Base-by-base conservation (phyloP, 2,329 filamentous ascomycete species). In the Fragosphaeria purpurea region DNA sequence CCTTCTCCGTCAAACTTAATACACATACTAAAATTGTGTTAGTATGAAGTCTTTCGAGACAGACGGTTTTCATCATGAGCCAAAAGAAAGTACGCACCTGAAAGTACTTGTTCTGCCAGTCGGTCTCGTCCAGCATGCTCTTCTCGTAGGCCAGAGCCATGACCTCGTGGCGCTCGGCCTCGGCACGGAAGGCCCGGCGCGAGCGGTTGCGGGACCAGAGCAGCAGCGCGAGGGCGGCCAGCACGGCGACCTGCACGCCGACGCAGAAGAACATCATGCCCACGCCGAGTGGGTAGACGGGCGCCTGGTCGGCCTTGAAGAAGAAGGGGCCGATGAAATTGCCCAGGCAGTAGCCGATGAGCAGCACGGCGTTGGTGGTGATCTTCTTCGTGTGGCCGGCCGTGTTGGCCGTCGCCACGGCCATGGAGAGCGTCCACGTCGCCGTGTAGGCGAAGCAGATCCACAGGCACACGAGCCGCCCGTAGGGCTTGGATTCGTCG, bases 271-370 rank as follows among this genome's bases (percentile, higher is more conserved):
- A 46, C 44, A 46, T 46, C 44, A 46, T 46, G 9, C 64, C 65
- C 34, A 71, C 69, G 7, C 69, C 70, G 22, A 50, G 44, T 1
- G 56, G 60, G 32, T 71, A 70, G 2, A 59, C 61, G 4, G 67
- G 69, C 1, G 69, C 67, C 55, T 83, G 76, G 10, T 68, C 58
- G 0, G 70, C 63, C 44, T 73, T 73, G 61, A 81, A 83, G 65
- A 83, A 82, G 62, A 82, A 82, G 0, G 80, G 80, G 0, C 79
- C 75, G 5, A 71, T 72, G 42, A 82, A 79, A 56, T 82, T 82
- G 5, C 79, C 79, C 1, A 74, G 70, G 57, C 77, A 80, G 49
- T 77, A 77, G 0, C 77, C 77, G 12, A 82, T 67, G 65, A 79
- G 81, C 3, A 81, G 68, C 51, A 80, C 72, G 1, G 75, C 77